Percentiles rank a stretch among this genome's conserved stretches.
Conservation (phyloP, 345 rosid genomes). For the Eucalyptus brandiana region DNA sequence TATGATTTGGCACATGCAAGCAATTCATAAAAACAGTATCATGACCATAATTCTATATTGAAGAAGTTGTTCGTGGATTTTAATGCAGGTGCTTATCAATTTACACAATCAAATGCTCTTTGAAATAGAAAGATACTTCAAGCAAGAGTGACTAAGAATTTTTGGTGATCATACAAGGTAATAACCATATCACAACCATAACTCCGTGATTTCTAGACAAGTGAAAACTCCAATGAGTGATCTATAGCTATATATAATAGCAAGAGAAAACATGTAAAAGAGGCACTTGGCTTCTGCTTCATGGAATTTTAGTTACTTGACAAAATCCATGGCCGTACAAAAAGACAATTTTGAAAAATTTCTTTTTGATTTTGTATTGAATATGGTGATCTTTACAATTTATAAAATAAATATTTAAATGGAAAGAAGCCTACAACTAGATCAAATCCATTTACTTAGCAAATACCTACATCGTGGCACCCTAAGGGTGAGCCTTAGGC, state of each 20-base stretch:
- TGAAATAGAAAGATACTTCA: not conserved
- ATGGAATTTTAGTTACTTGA: not conserved
- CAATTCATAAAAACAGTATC: not conserved
- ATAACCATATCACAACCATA: not conserved
- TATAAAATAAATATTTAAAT: not conserved
- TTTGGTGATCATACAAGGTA: not conserved
- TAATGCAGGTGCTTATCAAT: not conserved
- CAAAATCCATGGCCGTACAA: not conserved
- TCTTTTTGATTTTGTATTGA: not conserved
- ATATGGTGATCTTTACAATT: not conserved
- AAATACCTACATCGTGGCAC: not conserved
- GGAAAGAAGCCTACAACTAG: not conserved
- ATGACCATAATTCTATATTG: not conserved
- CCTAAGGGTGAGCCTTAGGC: not conserved
- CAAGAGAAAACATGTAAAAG: not conserved
- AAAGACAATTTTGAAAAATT: not conserved
- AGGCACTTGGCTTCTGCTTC: not conserved
- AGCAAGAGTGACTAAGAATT: not conserved
- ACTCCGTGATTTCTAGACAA: not conserved
- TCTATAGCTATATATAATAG: not conserved
- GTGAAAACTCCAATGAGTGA: not conserved
- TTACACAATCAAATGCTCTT: not conserved
- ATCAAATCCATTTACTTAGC: not conserved
- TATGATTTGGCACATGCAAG: not conserved
- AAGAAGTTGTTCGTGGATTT: not conserved